Evolutionary conservation across 1,284 basidiomycete species (phyloP).

Genomic region (Puccinia hordei): DNA sequence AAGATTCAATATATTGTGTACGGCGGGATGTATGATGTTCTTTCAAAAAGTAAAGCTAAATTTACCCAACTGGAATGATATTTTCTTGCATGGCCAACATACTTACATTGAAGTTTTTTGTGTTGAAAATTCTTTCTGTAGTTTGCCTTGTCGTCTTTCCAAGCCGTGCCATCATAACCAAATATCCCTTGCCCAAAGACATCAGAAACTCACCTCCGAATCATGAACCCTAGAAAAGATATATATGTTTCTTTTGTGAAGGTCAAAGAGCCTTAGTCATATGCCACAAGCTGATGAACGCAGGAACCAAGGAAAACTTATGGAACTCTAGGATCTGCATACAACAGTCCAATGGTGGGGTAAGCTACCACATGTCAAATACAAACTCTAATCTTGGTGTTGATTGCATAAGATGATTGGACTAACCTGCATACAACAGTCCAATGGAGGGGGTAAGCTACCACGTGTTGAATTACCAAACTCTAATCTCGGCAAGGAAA

Average conservation of each 20-base stretch:
- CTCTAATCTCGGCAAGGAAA: no score
- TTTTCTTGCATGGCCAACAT: neutral
- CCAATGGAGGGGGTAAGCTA: no score
- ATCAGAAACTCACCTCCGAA: conserved; percentile 51
- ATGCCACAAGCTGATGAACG: neutral
- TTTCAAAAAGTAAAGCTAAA: conserved; percentile 4
- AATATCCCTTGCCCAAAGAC: conserved; percentile 51
- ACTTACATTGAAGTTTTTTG: conserved; percentile 45
- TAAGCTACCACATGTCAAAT: no score
- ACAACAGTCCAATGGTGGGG: no score
- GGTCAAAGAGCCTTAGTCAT: neutral
- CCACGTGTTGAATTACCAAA: no score
- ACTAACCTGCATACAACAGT: no score
- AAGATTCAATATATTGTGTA: conserved; percentile 45
- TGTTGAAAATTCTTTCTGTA: conserved; percentile 47
- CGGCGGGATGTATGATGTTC: conserved; percentile 46
- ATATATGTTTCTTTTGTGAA: neutral
- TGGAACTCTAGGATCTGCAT: no score
- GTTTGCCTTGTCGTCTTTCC: conserved; percentile 50
- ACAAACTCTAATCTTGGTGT: no score
- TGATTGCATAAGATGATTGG: no score
- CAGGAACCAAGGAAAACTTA: neutral
- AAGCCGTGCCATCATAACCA: conserved; percentile 41
- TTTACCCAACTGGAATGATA: neutral
- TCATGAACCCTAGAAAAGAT: conserved; percentile 27